Percentiles rank a stretch among this genome's conserved stretches.
These are phyloP conservation scores for Wickerhamiella azyma DNA, from an alignment of 805 yeast genomes.

Conservation along the genomic window DNA sequence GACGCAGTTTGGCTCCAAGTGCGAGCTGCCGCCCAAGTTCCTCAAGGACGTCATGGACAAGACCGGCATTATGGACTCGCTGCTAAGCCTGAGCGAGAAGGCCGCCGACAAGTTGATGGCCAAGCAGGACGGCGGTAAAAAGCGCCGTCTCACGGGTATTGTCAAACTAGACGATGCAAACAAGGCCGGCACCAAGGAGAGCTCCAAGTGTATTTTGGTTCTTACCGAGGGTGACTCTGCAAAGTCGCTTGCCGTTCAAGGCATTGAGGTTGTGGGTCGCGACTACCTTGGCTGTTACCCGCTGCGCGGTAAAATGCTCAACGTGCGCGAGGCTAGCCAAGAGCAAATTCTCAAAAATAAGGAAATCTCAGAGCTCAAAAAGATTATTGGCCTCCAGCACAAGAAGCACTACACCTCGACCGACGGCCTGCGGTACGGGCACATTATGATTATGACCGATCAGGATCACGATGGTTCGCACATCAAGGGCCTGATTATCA, in stretches of 20 bases:
- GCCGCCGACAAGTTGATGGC: constrained; percentile 80
- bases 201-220: constrained; percentile 81
- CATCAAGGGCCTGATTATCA: constrained; percentile 88
- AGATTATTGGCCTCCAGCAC: constrained; percentile 91
- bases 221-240: constrained; percentile 98
- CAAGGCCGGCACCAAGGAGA: constrained; percentile 88
- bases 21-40: constrained; percentile 63
- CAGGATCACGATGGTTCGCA: constrained; percentile 99
- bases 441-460: constrained; percentile 98
- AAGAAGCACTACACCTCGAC: constrained; percentile 67
- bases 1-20: constrained; percentile 78
- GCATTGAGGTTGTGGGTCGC: constrained; percentile 87
- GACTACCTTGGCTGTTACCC: constrained; percentile 94
- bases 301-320: constrained; percentile 82
- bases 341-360: constrained; percentile 87
- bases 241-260: constrained; percentile 78
- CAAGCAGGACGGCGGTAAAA: constrained; percentile 75
- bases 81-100: constrained; percentile 69
- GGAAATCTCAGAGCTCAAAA: constrained; percentile 89
- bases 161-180: constrained; percentile 91
- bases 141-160: constrained; percentile 73
- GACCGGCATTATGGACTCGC: constrained; percentile 56
- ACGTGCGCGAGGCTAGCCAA: constrained; percentile 93
- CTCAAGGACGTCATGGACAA: constrained; percentile 49
- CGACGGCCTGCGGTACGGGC: constrained; percentile 77